These are phyloP conservation scores for Artemisia princeps DNA, from an alignment of 140 eudicot genomes.

Conservation along the genomic window DNA sequence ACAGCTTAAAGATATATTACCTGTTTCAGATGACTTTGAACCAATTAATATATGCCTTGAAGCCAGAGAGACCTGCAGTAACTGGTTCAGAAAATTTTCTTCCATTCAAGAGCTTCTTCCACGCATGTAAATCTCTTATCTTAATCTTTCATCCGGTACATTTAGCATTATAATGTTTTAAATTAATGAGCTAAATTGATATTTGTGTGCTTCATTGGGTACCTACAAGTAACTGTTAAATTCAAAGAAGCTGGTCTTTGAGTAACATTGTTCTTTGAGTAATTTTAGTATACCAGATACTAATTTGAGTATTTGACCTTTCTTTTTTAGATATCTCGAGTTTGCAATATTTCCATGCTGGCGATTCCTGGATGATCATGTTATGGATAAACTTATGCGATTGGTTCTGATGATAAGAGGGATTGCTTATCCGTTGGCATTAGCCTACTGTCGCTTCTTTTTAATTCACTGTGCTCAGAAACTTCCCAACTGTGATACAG, in stretches of 20 bases:
- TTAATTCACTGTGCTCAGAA: conserved; percentile 56
- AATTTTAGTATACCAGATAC: conserved; percentile 1
- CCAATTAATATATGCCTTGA: conserved; percentile 48
- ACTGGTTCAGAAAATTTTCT: conserved; percentile 85
- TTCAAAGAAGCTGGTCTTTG: too few species aligned
- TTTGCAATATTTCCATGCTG: conserved; percentile 76
- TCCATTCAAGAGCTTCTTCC: conserved; percentile 80
- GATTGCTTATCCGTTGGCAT: conserved; percentile 71
- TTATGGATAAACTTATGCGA: conserved; percentile 45
- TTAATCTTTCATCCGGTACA: conserved; percentile 18
- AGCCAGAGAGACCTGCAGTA: conserved; percentile 78
- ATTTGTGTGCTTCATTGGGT: background rate
- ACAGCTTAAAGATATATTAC: conserved; percentile 17
- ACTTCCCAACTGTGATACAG: conserved; percentile 38
- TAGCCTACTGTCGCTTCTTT: conserved; percentile 67
- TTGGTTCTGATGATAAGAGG: conserved; percentile 78
- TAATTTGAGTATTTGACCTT: conserved; percentile 16
- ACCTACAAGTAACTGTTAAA: too few species aligned
- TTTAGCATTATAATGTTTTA: conserved; percentile 1
- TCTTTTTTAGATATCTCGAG: conserved; percentile 64
- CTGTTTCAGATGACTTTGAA: conserved; percentile 54
- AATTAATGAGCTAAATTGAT: background rate
- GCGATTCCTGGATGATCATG: conserved; percentile 55
- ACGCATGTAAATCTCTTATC: conserved; percentile 60
- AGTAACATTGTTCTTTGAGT: background rate